Percentiles rank a stretch among this genome's conserved stretches.
phyloP scores from a whole-genome alignment of 2,329 filamentous ascomycete species.

The Pseudopyrenochaeta lycopersici region DNA sequence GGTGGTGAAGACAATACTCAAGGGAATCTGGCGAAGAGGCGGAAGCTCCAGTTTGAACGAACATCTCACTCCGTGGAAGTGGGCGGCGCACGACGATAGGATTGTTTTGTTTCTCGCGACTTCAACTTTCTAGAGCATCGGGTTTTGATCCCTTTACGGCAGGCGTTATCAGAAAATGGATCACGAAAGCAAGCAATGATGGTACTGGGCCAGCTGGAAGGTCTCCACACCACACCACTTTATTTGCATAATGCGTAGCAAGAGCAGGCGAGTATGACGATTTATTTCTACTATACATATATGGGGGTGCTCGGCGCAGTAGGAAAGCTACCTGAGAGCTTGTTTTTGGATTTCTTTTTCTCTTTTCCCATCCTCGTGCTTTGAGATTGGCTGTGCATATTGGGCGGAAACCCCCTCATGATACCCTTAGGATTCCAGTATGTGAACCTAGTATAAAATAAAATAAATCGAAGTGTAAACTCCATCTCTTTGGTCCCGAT shows the following conservation, averaged over 20 bases:
- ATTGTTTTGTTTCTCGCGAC: constrained; percentile 14
- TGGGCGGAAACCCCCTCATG: constrained; percentile 2
- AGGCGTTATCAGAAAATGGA: constrained; percentile 2
- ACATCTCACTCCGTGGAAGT: constrained; percentile 47
- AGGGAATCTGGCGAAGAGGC: constrained; percentile 42
- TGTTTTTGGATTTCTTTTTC: neutral
- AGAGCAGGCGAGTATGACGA: neutral
- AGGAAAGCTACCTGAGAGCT: neutral
- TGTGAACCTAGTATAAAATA: neutral
- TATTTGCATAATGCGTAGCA: constrained; percentile 2
- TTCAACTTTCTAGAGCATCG: constrained; percentile 17
- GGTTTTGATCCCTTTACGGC: constrained; percentile 1
- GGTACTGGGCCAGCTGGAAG: neutral
- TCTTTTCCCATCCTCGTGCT: neutral
- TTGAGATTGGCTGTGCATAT: constrained; percentile 3
- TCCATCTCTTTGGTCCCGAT: neutral
- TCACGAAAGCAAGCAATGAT: neutral
- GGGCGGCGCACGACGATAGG: constrained; percentile 45
- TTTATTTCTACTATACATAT: constrained; percentile 3
- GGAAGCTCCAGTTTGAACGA: constrained; percentile 47
- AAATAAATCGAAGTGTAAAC: neutral
- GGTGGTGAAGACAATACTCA: constrained; percentile 71
- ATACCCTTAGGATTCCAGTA: constrained; percentile 4
- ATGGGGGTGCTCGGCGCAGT: neutral
- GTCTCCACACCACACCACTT: neutral